Conservation (phyloP, 306 rosid genomes). For the Argentina anserina region DNA sequence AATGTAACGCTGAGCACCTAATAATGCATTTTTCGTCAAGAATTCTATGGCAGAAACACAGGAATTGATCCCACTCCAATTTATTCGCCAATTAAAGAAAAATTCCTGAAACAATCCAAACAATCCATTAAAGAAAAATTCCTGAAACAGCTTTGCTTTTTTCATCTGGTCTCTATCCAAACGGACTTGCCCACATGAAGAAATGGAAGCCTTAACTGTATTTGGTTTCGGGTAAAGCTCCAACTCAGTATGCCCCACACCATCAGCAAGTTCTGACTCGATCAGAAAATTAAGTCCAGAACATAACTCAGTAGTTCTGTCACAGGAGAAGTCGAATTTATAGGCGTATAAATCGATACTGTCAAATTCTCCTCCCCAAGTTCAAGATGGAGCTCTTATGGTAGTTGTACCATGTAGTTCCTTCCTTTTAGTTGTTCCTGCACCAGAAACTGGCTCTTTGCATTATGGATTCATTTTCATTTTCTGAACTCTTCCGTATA, state of each 20-base stretch:
- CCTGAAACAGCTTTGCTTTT: slow-evolving; percentile 81
- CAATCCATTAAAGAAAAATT: slow-evolving; percentile 75
- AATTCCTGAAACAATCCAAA: slow-evolving; percentile 68
- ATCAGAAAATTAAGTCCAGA: slow-evolving; percentile 69
- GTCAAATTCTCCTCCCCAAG: slow-evolving; percentile 55
- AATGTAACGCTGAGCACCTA: slow-evolving; percentile 29
- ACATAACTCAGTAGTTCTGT: slow-evolving; percentile 43
- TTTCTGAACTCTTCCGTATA: no score
- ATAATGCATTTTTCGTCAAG: slow-evolving; percentile 34
- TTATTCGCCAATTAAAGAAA: slow-evolving; percentile 61
- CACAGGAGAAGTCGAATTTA: slow-evolving; percentile 63
- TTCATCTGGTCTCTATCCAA: slow-evolving; percentile 63
- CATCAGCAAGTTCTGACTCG: slow-evolving; percentile 75
- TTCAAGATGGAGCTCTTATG: slow-evolving; percentile 54
- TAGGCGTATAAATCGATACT: slow-evolving; percentile 61
- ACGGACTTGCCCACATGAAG: slow-evolving; percentile 62
- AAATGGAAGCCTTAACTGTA: slow-evolving; percentile 61
- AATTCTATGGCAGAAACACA: slow-evolving; percentile 54
- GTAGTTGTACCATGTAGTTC: slow-evolving; percentile 75
- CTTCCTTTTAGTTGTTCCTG: slow-evolving; percentile 91
- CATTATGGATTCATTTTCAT: slow-evolving; percentile 19
- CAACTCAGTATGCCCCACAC: slow-evolving; percentile 66
- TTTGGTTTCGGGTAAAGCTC: slow-evolving; percentile 62
- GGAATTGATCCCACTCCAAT: slow-evolving; percentile 70
- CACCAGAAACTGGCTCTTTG: slow-evolving; percentile 52